These are phyloP conservation scores for Nothophoma quercina DNA, from an alignment of 2,329 filamentous ascomycete genomes.

Conservation along the genomic window DNA sequence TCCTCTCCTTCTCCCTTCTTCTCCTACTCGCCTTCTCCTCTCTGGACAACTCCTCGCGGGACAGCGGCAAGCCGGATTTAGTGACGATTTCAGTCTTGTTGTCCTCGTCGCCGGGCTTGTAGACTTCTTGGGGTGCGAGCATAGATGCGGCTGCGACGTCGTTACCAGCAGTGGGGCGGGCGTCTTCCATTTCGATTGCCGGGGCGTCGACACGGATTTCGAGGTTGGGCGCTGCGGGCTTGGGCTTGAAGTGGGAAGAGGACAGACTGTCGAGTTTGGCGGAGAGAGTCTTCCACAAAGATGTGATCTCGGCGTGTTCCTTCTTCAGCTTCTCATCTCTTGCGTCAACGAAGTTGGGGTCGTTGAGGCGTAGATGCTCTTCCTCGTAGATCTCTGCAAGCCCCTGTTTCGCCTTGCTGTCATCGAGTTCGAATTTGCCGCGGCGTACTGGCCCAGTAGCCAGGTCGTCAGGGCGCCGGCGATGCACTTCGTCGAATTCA, in stretches of 20 bases:
- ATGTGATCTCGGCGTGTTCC: constrained; percentile 83
- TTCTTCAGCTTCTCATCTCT: constrained; percentile 82
- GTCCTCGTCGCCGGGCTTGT: constrained; percentile 76
- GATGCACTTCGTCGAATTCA: constrained; percentile 91
- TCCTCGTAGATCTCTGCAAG: constrained; percentile 95
- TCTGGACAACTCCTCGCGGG: constrained; percentile 83
- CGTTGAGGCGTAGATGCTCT: constrained; percentile 79
- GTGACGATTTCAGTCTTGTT: constrained; percentile 76
- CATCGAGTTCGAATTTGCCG: constrained; percentile 81
- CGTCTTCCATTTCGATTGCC: constrained; percentile 94
- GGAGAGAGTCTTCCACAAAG: constrained; percentile 82
- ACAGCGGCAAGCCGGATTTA: constrained; percentile 79
- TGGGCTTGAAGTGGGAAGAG: constrained; percentile 95
- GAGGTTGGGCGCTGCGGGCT: constrained; percentile 79
- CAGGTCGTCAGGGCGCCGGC: constrained; percentile 78
- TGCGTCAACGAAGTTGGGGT: constrained; percentile 82
- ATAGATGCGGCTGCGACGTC: constrained; percentile 73
- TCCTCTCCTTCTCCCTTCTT: constrained; percentile 84
- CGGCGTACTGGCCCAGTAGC: constrained; percentile 69
- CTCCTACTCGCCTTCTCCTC: constrained; percentile 83
- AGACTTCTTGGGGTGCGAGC: constrained; percentile 94
- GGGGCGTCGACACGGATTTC: constrained; percentile 90
- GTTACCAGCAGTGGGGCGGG: constrained; percentile 81
- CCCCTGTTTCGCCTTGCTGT: constrained; percentile 84
- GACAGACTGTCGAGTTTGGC: constrained; percentile 85